These are phyloP conservation scores for Boletus pseudo-olivaceus DNA, from an alignment of 768 basidiomycete species.

Conservation along the genomic window DNA sequence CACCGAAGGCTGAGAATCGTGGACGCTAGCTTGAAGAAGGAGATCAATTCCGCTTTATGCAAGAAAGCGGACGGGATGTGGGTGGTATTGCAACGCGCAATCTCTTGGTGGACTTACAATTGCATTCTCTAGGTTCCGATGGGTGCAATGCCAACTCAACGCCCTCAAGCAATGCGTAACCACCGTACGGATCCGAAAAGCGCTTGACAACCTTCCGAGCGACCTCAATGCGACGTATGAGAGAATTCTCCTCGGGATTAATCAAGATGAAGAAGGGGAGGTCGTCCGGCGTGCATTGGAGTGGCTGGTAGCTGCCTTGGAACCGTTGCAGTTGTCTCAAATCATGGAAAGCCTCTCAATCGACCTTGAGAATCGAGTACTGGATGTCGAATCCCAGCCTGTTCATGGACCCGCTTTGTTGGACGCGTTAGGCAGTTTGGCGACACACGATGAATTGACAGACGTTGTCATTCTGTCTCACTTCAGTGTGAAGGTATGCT, in stretches of 20 bases:
- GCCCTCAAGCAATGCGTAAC: neutral
- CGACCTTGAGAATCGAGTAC: neutral
- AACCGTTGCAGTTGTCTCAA: neutral
- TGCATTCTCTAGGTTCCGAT: conserved; percentile 1
- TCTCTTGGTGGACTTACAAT: neutral
- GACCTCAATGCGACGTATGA: conserved; percentile 2
- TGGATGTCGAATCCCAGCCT: neutral
- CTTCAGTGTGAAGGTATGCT: conserved; percentile 6
- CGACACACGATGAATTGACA: neutral
- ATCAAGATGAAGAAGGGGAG: neutral
- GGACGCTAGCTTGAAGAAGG: neutral
- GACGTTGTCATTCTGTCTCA: conserved; percentile 3
- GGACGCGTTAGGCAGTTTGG: conserved; percentile 3
- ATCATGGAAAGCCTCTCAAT: conserved; percentile 3
- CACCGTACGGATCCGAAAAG: neutral
- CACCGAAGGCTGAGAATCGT: conserved; percentile 1
- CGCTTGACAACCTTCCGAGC: neutral
- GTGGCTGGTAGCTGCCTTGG: conserved; percentile 2
- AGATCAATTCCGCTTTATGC: neutral
- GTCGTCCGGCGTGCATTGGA: neutral
- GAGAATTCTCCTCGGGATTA: neutral
- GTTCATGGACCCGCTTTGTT: neutral
- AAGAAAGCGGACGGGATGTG: conserved; percentile 10
- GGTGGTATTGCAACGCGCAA: neutral
- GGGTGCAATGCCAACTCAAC: conserved; percentile 9